phyloP scores from a whole-genome alignment of 2,329 filamentous ascomycete species.

The Ceratocystis alfenasii region DNA sequence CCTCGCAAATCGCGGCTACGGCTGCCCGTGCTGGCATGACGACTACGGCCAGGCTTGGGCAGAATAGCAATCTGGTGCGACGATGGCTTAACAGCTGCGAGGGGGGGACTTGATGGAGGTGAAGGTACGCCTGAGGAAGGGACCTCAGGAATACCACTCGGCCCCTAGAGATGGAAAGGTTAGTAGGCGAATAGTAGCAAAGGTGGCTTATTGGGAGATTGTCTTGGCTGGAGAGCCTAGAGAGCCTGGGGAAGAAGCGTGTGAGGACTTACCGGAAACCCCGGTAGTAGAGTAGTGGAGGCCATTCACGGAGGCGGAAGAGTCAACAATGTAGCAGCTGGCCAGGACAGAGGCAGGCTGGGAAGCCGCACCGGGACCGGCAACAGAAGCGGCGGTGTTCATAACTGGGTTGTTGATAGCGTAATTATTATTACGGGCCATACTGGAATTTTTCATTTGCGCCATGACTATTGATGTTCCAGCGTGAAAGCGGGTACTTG shows the following conservation, averaged over 20 bases:
- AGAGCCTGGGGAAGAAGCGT: not conserved
- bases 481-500: slow-evolving; percentile 11
- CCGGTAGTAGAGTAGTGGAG: slow-evolving; percentile 94
- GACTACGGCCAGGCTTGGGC: slow-evolving; percentile 37
- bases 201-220: not conserved
- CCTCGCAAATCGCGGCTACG: slow-evolving; percentile 48
- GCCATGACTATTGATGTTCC: slow-evolving; percentile 38
- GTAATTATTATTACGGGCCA: slow-evolving; percentile 65
- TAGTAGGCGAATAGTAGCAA: slow-evolving; percentile 2
- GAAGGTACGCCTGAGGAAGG: slow-evolving; percentile 72
- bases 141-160: slow-evolving; percentile 94
- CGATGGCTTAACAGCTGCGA: slow-evolving; percentile 56
- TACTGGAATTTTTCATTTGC: slow-evolving; percentile 59
- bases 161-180: slow-evolving; percentile 42
- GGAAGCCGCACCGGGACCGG: too few species aligned
- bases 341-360: slow-evolving; percentile 66
- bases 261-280: slow-evolving; percentile 51
- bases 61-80: slow-evolving; percentile 54
- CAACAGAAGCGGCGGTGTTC: slow-evolving; percentile 28
- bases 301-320: slow-evolving; percentile 59
- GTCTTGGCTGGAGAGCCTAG: not conserved
- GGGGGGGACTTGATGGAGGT: slow-evolving; percentile 79
- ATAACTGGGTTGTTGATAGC: slow-evolving; percentile 45
- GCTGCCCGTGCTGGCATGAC: slow-evolving; percentile 26
- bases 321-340: slow-evolving; percentile 79